Percentiles rank a stretch among this genome's conserved stretches.
These are phyloP conservation scores for Flaveria sonorensis DNA, from an alignment of 129 eudicot species.

Conservation along the genomic window DNA sequence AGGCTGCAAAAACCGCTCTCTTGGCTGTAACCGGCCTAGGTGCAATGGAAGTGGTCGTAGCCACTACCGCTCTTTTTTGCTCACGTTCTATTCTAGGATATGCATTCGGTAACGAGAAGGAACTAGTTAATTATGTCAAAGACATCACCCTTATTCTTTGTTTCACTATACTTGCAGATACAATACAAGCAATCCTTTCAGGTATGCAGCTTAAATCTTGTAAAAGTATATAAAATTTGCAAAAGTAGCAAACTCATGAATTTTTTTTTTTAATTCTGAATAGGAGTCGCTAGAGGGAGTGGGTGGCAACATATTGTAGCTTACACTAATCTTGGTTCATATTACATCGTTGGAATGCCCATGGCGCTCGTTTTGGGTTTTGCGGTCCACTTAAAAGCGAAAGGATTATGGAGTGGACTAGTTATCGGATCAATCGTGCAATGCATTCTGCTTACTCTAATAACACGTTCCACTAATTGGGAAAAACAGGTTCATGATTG, in stretches of 20 bases:
- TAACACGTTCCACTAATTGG: constrained; percentile 50
- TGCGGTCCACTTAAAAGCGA: constrained; percentile 38
- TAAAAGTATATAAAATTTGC: neutral
- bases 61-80: constrained; percentile 24
- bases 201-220: constrained; percentile 25
- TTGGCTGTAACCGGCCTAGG: constrained; percentile 25
- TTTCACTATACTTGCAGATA: constrained; percentile 39
- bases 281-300: constrained; percentile 67
- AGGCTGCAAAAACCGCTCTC: constrained; percentile 34
- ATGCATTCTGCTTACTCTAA: constrained; percentile 39
- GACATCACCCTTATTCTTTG: constrained; percentile 39
- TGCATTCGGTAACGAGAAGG: constrained; percentile 33
- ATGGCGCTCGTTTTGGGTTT: constrained; percentile 57
- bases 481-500: constrained; percentile 51
- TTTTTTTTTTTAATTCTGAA: neutral
- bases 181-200: constrained; percentile 36
- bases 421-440: constrained; percentile 51
- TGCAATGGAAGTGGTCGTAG: constrained; percentile 33
- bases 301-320: constrained; percentile 76
- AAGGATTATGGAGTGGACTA: constrained; percentile 59
- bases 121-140: constrained; percentile 34
- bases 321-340: constrained; percentile 59
- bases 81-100: constrained; percentile 38
- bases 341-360: constrained; percentile 52
- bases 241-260: neutral